Evolutionary conservation across 768 basidiomycete species (phyloP).

Genomic region (Tulasnella sp.): DNA sequence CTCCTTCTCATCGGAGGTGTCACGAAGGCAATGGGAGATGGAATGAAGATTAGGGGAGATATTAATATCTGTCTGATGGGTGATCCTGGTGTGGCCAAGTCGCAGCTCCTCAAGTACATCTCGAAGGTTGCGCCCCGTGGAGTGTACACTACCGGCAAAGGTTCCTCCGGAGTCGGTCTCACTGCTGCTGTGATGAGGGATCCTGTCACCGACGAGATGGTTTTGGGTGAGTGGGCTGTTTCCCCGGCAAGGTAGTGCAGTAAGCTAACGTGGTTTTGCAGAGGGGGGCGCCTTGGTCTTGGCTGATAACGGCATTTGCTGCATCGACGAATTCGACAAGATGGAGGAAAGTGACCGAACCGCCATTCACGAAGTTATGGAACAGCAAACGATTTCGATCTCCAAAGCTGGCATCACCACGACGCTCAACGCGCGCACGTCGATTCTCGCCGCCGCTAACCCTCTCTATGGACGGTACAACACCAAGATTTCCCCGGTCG

Average conservation of each 20-base stretch:
- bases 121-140: conserved; percentile 97
- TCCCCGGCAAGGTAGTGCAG: conserved; percentile 90
- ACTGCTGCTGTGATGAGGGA: conserved; percentile 99
- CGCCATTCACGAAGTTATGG: conserved; percentile 99
- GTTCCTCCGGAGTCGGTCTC: conserved; percentile 96
- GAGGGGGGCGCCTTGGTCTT: conserved; percentile 99
- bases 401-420: conserved; percentile 99
- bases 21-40: too few relatives aligned
- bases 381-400: conserved; percentile 99
- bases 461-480: conserved; percentile 98
- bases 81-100: conserved; percentile 98
- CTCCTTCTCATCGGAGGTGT: too few relatives aligned
- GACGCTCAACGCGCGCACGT: conserved; percentile 94
- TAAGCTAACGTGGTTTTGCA: conserved; percentile 71
- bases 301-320: conserved; percentile 98
- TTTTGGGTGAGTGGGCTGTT: conserved; percentile 63
- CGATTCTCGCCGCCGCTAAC: conserved; percentile 96
- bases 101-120: conserved; percentile 94
- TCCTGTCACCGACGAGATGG: conserved; percentile 99
- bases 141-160: conserved; percentile 97
- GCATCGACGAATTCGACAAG: conserved; percentile 99
- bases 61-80: conserved; percentile 99
- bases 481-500: conserved; percentile 93
- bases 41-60: too few relatives aligned
- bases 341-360: conserved; percentile 99